Evolutionary conservation across 2,329 filamentous ascomycete species (phyloP), one percentile per base, ranked within the genome.

Genomic region (Trichoderma sp.): DNA sequence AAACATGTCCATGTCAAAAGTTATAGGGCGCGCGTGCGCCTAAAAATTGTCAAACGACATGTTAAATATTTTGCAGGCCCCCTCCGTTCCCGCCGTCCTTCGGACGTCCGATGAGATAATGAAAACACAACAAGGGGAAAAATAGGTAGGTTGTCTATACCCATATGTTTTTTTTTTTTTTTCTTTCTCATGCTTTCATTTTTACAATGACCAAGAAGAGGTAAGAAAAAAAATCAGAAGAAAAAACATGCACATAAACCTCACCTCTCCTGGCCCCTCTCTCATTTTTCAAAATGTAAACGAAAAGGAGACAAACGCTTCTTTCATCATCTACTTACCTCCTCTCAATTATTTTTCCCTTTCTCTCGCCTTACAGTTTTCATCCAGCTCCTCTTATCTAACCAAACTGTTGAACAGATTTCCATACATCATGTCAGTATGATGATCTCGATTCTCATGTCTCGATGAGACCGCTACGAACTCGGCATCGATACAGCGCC

Each of bases 21-120:
- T 7, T 21, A 10, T 37, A 59, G 55, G 63, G 63, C 63, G 63
- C 63, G 24, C 55, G 24, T 33, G 35, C 43, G 35, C 43, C 16
- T 47, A n/a, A 43, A 14, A 57, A 56, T 56, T 52, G 29, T 8
- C 29, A 31, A 58, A 66, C 35, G 52, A 57, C 62, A 65, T 57
- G 62, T 47, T 43, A 16, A 40, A 37, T 37, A 16, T 6, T n/a
- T 10, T 49, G 11, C 43, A 19, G 43, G 40, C 43, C 31, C 29
- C 31, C 29, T n/a, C 8, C 7, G 14, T 43, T 8, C 40, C 40
- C 6, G 14, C 16, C 19, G 6, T 43, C 3, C 58, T 14, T 62
- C 8, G 55, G 16, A 24, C 2, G 24, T n/a, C 0, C 27, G 40
- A 47, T 61, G 40, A 19, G 27, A 6, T 6, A 19, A 40, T 40